A percentile compares a stretch with the other conserved stretches of the same genome.
Evolutionary conservation across 768 basidiomycete genomes (phyloP).

Genomic region (Coprinellus micaceus): DNA sequence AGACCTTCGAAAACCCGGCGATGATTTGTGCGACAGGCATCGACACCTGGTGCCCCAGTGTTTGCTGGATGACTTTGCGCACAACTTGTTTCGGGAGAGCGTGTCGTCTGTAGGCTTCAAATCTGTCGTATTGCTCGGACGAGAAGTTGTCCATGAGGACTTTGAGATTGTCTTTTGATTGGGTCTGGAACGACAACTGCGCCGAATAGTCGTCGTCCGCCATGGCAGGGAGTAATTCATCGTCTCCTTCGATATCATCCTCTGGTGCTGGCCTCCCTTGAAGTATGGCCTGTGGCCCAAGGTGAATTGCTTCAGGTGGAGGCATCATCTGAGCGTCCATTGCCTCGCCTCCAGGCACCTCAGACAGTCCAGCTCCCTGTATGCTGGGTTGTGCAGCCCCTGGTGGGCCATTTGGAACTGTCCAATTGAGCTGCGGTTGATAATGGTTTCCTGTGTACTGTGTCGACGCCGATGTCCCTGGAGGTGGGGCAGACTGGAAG

Average conservation of each 20-base stretch:
- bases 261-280: slow-evolving; percentile 21
- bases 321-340: neutral
- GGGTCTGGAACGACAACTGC: slow-evolving; percentile 78
- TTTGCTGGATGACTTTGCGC: slow-evolving; percentile 81
- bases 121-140: slow-evolving; percentile 80
- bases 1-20: slow-evolving; percentile 87
- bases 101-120: slow-evolving; percentile 83
- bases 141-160: slow-evolving; percentile 88
- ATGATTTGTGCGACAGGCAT: slow-evolving; percentile 86
- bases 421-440: neutral
- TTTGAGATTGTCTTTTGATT: slow-evolving; percentile 85
- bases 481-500: neutral
- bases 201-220: slow-evolving; percentile 87
- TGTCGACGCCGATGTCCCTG: neutral
- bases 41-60: slow-evolving; percentile 76
- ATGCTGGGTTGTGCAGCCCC: slow-evolving; percentile 1
- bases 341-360: neutral
- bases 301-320: neutral
- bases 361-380: neutral
- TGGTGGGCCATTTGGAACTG: neutral
- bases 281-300: neutral
- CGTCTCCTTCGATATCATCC: slow-evolving; percentile 71
- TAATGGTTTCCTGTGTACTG: slow-evolving; percentile 5
- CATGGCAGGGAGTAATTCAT: slow-evolving; percentile 79
- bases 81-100: slow-evolving; percentile 82